Percentiles rank a stretch among this genome's conserved stretches.
These are phyloP conservation scores for Ilyonectria sp. DNA, from an alignment of 2,329 filamentous ascomycete genomes.

Conservation along the genomic window DNA sequence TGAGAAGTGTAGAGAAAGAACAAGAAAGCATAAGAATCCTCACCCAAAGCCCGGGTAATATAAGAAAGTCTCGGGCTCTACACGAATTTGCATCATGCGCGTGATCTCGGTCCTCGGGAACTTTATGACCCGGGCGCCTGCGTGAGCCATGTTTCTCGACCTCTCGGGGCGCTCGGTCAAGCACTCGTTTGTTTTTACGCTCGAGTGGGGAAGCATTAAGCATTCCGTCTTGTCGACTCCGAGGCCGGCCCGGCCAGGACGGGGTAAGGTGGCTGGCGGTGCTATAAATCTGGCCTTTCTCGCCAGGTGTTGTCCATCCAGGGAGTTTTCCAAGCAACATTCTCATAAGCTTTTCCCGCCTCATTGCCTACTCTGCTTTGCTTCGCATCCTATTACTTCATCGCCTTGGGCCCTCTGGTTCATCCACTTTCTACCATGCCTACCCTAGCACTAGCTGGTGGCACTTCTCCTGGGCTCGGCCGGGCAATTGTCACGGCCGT, in stretches of 20 bases:
- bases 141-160: not conserved
- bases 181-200: not conserved
- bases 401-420: not conserved
- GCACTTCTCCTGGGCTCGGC: conserved; percentile 1
- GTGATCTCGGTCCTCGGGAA: too few species aligned
- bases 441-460: conserved; percentile 5
- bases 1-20: too few species aligned
- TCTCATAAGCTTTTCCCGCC: conserved; percentile 1
- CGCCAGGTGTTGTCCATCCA: not conserved
- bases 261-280: not conserved
- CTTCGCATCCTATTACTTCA: not conserved
- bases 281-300: not conserved
- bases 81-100: too few species aligned
- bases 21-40: too few species aligned
- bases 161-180: conserved; percentile 5
- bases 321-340: too few species aligned
- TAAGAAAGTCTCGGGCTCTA: too few species aligned
- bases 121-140: too few species aligned
- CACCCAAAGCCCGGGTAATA: too few species aligned
- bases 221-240: too few species aligned
- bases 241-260: not conserved
- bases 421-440: conserved; percentile 3
- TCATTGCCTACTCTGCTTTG: conserved; percentile 1
- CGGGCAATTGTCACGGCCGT: conserved; percentile 1
- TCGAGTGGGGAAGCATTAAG: too few species aligned